A percentile compares a stretch with the other conserved stretches of the same genome.
phyloP scores from a whole-genome alignment of 495 filamentous ascomycete genomes.

The Cercophora newfieldiana region DNA sequence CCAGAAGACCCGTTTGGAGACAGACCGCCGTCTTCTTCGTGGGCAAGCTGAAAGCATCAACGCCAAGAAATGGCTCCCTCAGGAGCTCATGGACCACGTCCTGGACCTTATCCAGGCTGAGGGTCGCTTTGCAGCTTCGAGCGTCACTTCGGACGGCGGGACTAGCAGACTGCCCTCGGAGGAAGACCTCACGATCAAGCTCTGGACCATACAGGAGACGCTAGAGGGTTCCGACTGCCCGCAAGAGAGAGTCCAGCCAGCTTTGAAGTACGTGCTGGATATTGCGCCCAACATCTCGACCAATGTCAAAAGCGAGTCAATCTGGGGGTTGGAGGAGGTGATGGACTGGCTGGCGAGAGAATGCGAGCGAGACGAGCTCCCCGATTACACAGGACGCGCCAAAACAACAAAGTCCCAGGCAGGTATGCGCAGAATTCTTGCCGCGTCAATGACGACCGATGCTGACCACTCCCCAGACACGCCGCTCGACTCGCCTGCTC shows the following conservation, averaged over 20 bases:
- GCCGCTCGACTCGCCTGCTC: conserved; percentile 44
- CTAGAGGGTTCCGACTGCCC: conserved; percentile 69
- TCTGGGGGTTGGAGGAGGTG: conserved; percentile 85
- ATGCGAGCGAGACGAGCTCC: conserved; percentile 65
- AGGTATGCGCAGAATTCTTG: conserved; percentile 22
- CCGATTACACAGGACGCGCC: conserved; percentile 60
- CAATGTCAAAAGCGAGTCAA: conserved; percentile 57
- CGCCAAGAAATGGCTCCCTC: conserved; percentile 74
- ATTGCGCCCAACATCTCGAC: conserved; percentile 53
- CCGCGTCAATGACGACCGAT: not conserved
- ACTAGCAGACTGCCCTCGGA: conserved; percentile 53
- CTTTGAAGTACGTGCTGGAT: conserved; percentile 63
- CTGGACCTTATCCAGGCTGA: conserved; percentile 60
- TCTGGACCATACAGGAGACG: conserved; percentile 78
- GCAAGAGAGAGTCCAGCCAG: conserved; percentile 59
- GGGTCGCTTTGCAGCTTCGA: conserved; percentile 49
- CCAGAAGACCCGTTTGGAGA: conserved; percentile 70
- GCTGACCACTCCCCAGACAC: conserved; percentile 38
- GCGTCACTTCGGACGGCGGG: conserved; percentile 40
- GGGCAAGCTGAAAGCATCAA: conserved; percentile 68
- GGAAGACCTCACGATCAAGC: conserved; percentile 69
- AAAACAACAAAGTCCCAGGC: conserved; percentile 37
- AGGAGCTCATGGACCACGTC: conserved; percentile 74
- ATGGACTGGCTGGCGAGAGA: conserved; percentile 83
- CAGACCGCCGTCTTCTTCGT: conserved; percentile 74